Evolutionary conservation across 2,329 filamentous ascomycete genomes (phyloP), one percentile per base, ranked within the genome.

Genomic region (Acrocalymma vagum): DNA sequence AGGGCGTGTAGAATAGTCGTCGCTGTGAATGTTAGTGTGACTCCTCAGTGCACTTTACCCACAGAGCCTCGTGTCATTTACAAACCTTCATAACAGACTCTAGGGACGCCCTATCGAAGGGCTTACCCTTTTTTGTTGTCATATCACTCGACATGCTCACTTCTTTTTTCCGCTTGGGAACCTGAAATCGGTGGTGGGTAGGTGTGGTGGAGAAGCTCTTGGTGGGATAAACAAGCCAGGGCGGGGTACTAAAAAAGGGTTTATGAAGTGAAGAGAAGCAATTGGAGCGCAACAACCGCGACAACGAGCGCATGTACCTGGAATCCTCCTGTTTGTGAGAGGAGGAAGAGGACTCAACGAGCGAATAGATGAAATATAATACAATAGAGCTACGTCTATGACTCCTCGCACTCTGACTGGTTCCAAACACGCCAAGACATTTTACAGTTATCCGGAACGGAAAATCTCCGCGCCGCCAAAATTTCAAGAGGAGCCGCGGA

Each of bases 1-100:
- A 86, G 38, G 92, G 92, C 51, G 92, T 96, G 75, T 94, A 95
- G 79, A 97, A 97, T 43, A 70, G 60, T n/a, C 65, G 65, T 28
- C 67, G 65, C 62, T 68, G 50, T 27, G 22, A 29, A 13, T 44
- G 49, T 67, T 38, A 65, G 49, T 55, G 46, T 54, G 56, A 61
- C 48, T 57, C 52, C 32, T 10, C 16, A 35, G 10, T 10, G 27
- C 20, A 16, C 11, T 20, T n/a, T n/a, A n/a, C n/a, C 5, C 8
- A 13, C n/a, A 17, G 9, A 21, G 17, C 42, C 22, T 10, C 14
- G 21, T 3, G 10, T 20, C n/a, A 24, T 9, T 5, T 30, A 71
- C 91, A 88, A 55, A 92, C 87, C 56, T 88, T 85, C 60, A 97
- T 85, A 65, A 97, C 83, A 48, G 85, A 87, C 67, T 97, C 94